Evolutionary conservation across 768 basidiomycete genomes (phyloP).

Genomic region (Rubroboletus satanas): DNA sequence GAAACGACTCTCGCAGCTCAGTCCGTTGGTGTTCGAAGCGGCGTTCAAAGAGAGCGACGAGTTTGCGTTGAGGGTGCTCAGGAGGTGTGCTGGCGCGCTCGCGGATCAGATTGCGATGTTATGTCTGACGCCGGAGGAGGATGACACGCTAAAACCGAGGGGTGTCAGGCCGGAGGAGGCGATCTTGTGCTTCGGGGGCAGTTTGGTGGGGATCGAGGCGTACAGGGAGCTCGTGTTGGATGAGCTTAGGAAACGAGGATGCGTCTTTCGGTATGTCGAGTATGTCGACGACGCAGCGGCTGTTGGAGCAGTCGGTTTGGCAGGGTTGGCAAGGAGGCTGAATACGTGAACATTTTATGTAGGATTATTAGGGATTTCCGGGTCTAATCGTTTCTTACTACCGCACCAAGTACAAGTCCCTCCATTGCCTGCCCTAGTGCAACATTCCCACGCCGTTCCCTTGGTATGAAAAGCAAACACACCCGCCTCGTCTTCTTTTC

Average conservation of each 20-base stretch:
- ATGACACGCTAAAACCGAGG: constrained; percentile 27
- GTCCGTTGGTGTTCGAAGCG: constrained; percentile 73
- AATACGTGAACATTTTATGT: not conserved
- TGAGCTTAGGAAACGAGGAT: constrained; percentile 52
- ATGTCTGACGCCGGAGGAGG: constrained; percentile 36
- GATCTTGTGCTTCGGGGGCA: constrained; percentile 78
- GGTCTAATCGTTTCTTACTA: no score
- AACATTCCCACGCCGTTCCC: constrained; percentile 14
- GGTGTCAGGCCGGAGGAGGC: constrained; percentile 50
- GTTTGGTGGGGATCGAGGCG: constrained; percentile 56
- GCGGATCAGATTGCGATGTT: constrained; percentile 57
- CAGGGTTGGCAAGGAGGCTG: constrained; percentile 12
- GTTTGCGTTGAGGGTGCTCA: constrained; percentile 59
- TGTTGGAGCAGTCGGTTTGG: constrained; percentile 59
- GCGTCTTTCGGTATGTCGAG: constrained; percentile 61
- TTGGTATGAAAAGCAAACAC: not conserved
- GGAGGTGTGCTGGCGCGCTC: constrained; percentile 48
- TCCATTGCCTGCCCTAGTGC: constrained; percentile 16
- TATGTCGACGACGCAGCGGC: constrained; percentile 68
- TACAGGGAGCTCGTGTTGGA: constrained; percentile 58
- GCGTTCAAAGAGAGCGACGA: constrained; percentile 68
- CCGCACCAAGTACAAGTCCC: no score
- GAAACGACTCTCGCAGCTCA: constrained; percentile 68
- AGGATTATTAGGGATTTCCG: not conserved
- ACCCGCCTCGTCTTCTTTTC: constrained; percentile 4